phyloP scores from a whole-genome alignment of 768 basidiomycete genomes.

The Thelephora ganbajun region DNA sequence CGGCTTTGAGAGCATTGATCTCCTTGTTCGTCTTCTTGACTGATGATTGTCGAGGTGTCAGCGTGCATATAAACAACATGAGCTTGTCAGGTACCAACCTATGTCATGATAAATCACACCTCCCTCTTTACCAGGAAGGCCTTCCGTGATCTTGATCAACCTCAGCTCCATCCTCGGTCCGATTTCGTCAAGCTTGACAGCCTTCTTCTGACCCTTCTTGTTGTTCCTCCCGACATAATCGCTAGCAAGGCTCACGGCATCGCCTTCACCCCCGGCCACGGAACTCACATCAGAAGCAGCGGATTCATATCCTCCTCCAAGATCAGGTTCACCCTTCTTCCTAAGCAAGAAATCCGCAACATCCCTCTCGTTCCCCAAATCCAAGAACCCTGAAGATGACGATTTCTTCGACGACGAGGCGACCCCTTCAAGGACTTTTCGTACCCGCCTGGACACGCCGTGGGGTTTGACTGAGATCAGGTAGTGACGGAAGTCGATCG shows the following conservation, averaged over 20 bases:
- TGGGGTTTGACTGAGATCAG: constrained; percentile 91
- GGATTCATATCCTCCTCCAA: constrained; percentile 54
- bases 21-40: constrained; percentile 87
- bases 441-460: constrained; percentile 85
- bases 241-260: constrained; percentile 71
- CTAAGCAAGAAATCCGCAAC: constrained; percentile 90
- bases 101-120: constrained; percentile 90
- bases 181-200: constrained; percentile 85
- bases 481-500: constrained; percentile 89
- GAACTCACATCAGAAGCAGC: constrained; percentile 74
- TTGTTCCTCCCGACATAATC: constrained; percentile 96
- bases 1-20: constrained; percentile 45
- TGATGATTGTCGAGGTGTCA: constrained; percentile 17
- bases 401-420: constrained; percentile 20
- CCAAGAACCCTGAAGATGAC: constrained; percentile 34
- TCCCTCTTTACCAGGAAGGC: constrained; percentile 86
- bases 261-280: constrained; percentile 69
- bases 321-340: constrained; percentile 42
- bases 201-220: constrained; percentile 79
- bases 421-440: constrained; percentile 65
- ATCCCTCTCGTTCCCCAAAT: constrained; percentile 85
- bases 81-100: constrained; percentile 35
- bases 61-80: constrained; percentile 3
- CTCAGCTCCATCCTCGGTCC: constrained; percentile 91
- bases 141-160: constrained; percentile 89